Evolutionary conservation across 805 yeast genomes (phyloP), one percentile per base, ranked within the genome.

Genomic region (Yarrowia alimentaria): DNA sequence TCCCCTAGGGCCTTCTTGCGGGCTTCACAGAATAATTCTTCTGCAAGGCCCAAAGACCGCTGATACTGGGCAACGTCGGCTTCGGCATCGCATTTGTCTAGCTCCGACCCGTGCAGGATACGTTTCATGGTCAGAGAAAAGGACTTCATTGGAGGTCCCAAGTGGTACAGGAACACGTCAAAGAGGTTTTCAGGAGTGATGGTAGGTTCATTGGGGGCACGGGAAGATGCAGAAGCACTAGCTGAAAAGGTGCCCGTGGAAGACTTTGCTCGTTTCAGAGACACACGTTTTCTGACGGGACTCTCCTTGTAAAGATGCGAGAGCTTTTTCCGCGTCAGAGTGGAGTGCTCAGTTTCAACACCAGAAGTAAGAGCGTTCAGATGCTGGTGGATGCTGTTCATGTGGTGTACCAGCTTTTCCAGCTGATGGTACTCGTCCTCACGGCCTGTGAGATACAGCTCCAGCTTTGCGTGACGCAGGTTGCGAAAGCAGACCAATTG

Each of bases 121-220:
- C 78, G 80, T 52, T 78, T 73, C 47, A 85, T 70, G 0, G 89
- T 83, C 58, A 74, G 75, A 1, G 79, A 74, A 57, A 81, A 79
- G 1, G 87, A 79, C 60, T 78, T 78, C 62, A 83, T 72, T 0
- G 90, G 80, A 0, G 94, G 93, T 0, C 89, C 87, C 35, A 85
- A 67, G 58, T 83, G 73, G 55, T 74, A 75, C 1, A 82, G 80
- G 61, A 85, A 85, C 26, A 81, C 60, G 51, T 81, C 81, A 61
- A 84, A 83, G 14, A 85, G 67, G 59, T 80, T 79, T 5, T 53
- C 56, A 21, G 50, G 50, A 13, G 28, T 16, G 20, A 38, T 29
- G 17, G 50, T 50, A 13, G 47, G 47, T 13, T 18, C 47, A n/a
- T 26, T 40, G 17, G 33, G 25, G 6, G 18, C 30, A 2, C 29